Conservation (phyloP, 108 stramenopile genomes). For the Skeletonema costatum region DNA sequence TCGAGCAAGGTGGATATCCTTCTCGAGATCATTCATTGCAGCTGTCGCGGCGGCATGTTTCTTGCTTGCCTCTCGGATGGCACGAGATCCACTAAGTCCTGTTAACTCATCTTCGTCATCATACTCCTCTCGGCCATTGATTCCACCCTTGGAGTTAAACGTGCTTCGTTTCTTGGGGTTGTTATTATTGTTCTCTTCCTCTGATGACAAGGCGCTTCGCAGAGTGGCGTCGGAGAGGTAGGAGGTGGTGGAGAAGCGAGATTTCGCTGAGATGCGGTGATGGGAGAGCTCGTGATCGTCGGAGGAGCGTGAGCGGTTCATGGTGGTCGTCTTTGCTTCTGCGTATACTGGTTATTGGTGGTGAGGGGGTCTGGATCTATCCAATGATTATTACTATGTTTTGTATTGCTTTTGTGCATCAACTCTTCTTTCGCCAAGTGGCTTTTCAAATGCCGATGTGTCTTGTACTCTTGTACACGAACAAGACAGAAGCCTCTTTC, state of each 20-base stretch:
- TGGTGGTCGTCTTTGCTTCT: neutral
- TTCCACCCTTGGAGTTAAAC: slow-evolving; percentile 23
- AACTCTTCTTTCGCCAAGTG: neutral
- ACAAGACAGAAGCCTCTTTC: too few relatives aligned
- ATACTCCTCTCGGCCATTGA: slow-evolving; percentile 26
- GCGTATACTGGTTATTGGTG: neutral
- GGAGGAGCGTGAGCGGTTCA: slow-evolving; percentile 1
- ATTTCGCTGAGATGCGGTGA: slow-evolving; percentile 4
- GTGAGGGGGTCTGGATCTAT: too few relatives aligned
- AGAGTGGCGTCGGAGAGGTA: neutral
- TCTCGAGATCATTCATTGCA: slow-evolving; percentile 17
- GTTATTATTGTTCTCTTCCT: neutral
- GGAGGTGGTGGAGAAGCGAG: neutral
- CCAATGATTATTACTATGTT: too few relatives aligned
- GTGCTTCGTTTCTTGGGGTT: neutral
- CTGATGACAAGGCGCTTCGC: neutral
- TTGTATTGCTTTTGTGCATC: neutral
- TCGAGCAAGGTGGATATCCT: slow-evolving; percentile 10
- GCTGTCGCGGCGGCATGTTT: slow-evolving; percentile 1
- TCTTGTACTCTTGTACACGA: too few relatives aligned
- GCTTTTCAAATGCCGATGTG: neutral
- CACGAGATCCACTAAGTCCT: neutral
- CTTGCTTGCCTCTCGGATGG: neutral
- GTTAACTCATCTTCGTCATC: neutral
- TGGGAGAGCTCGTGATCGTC: slow-evolving; percentile 2